These are phyloP conservation scores for Platismatia glauca DNA, from an alignment of 495 filamentous ascomycete genomes.

Conservation along the genomic window DNA sequence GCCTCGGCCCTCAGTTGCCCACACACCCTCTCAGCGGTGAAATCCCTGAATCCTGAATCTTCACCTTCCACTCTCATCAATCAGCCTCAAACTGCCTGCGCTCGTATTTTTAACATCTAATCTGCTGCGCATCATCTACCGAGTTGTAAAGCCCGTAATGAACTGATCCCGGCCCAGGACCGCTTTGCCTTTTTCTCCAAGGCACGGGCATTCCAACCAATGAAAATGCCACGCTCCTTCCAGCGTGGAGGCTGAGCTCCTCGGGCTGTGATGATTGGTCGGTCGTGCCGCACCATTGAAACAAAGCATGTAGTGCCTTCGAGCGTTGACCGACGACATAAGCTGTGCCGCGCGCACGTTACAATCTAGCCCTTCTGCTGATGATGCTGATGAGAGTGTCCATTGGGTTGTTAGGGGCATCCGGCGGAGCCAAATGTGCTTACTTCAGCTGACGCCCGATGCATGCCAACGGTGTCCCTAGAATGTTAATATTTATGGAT, in stretches of 20 bases:
- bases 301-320: background rate
- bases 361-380: background rate
- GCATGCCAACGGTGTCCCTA: background rate
- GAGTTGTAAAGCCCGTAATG: too few relatives aligned
- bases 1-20: too few relatives aligned
- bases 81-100: too few relatives aligned
- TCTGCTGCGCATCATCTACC: background rate
- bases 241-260: background rate
- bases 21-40: too few relatives aligned
- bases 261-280: background rate
- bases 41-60: background rate
- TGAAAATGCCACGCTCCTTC: background rate
- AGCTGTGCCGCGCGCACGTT: background rate
- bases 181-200: background rate
- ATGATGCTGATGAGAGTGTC: background rate
- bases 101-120: background rate
- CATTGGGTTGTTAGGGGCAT: background rate
- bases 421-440: background rate
- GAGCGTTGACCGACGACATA: background rate
- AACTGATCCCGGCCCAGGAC: too few relatives aligned
- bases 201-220: background rate
- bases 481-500: background rate
- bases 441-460: background rate
- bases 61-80: too few relatives aligned
- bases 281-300: background rate